A percentile compares a stretch with the other conserved stretches of the same genome.
phyloP scores from a whole-genome alignment of 2,329 filamentous ascomycete species.

The Geoglossum cookeanum region DNA sequence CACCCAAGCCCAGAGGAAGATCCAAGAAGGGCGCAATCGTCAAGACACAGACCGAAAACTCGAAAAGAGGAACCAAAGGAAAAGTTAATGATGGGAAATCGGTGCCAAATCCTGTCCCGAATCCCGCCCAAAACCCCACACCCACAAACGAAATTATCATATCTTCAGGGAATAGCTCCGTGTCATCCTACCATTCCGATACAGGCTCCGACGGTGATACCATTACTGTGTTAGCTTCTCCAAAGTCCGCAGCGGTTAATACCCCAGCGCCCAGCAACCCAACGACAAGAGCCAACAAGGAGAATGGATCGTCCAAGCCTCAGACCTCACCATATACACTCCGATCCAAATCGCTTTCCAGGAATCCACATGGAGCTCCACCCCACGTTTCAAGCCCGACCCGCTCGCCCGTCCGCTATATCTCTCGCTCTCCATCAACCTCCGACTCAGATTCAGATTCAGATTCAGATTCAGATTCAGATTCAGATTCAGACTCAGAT shows the following conservation, averaged over 20 bases:
- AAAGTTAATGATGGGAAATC: too few relatives aligned
- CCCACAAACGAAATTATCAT: neutral
- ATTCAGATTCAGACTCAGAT: neutral
- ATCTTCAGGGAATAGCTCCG: neutral
- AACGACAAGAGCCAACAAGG: neutral
- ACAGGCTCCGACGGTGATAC: neutral
- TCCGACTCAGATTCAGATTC: neutral
- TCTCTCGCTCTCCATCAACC: neutral
- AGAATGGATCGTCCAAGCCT: neutral
- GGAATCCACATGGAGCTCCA: neutral
- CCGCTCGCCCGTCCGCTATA: neutral
- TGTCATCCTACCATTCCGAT: neutral
- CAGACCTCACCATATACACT: neutral
- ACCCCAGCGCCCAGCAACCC: neutral
- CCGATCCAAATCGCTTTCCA: neutral
- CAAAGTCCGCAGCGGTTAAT: neutral
- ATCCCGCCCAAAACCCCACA: neutral
- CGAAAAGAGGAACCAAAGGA: neutral
- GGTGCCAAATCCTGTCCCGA: neutral
- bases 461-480: too few relatives aligned
- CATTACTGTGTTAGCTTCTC: neutral
- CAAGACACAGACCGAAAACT: neutral
- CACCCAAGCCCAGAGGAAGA: neutral
- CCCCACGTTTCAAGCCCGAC: neutral
- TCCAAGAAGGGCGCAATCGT: neutral